Evolutionary conservation across 352 stramenopile species (phyloP).

Genomic region (Elongisporangium undulatum): DNA sequence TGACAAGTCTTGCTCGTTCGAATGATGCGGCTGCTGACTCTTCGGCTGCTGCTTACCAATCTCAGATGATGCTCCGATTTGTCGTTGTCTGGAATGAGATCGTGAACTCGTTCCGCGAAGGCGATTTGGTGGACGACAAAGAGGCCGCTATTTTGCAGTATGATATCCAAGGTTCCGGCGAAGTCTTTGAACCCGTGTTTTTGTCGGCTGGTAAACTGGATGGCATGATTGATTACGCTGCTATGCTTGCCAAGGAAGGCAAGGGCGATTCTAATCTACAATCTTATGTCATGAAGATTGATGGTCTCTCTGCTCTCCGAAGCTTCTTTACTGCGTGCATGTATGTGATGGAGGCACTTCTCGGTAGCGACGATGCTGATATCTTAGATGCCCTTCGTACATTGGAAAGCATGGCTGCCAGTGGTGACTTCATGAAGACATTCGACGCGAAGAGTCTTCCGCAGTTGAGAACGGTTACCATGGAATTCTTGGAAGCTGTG

Average conservation of each 20-base stretch:
- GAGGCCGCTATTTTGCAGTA: slow-evolving; percentile 69
- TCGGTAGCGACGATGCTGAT: slow-evolving; percentile 60
- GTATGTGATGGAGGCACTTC: slow-evolving; percentile 64
- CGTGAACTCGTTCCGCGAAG: slow-evolving; percentile 73
- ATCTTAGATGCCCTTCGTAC: slow-evolving; percentile 56
- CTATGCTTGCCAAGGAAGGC: slow-evolving; percentile 55
- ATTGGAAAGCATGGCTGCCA: slow-evolving; percentile 58
- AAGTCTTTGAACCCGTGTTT: slow-evolving; percentile 79
- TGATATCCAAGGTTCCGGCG: slow-evolving; percentile 63
- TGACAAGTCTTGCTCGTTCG: slow-evolving; percentile 54
- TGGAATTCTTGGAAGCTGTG: slow-evolving; percentile 72
- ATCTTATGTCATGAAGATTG: slow-evolving; percentile 63
- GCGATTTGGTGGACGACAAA: slow-evolving; percentile 70
- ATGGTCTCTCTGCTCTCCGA: slow-evolving; percentile 63
- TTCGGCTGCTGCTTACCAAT: slow-evolving; percentile 46
- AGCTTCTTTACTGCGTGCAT: slow-evolving; percentile 75
- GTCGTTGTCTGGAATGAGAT: slow-evolving; percentile 80
- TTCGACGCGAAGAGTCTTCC: slow-evolving; percentile 51
- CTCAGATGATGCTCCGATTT: slow-evolving; percentile 75
- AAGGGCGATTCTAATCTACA: slow-evolving; percentile 65
- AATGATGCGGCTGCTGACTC: slow-evolving; percentile 44
- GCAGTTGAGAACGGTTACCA: slow-evolving; percentile 47
- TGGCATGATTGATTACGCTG: slow-evolving; percentile 57
- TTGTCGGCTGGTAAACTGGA: slow-evolving; percentile 67
- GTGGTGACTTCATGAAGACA: slow-evolving; percentile 60